Base-by-base conservation (phyloP, 345 rosid species). In the Populus nigra region DNA sequence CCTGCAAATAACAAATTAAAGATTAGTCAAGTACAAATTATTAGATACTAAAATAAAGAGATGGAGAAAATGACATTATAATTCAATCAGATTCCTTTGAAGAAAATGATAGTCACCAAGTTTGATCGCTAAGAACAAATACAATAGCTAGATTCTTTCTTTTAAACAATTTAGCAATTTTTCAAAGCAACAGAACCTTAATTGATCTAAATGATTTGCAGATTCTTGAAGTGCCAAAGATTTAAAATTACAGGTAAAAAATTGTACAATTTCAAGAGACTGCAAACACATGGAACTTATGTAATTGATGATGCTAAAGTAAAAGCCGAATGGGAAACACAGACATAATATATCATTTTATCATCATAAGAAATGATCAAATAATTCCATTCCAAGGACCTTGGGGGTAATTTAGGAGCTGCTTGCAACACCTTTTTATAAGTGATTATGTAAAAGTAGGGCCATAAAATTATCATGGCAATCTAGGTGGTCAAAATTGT, bases 1-100 rank as follows among this genome's bases (percentile, higher is more conserved):
- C 96, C 99, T 95, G 96, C 89, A 92, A 74, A 81, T 45, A 77
- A 63, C 72, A 72, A 47, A 83, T 71, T 50, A 59, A 74, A 70
- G 59, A 66, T 68, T 69, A 33, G 69, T 43, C 41, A 17, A 53
- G 65, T 41, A 62, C 53, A 65, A 71, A 29, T 31, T 41, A 31
- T 18, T 36, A 38, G 5, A 36, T 18, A 53, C n/a, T 29, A 20
- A 68, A 35, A 15, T 35, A 16, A 22, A 22, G 5, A 36, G n/a
- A 68, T 18, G 22, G 22, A 47, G 3, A 65, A 71, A 47, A 20
- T 5, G 31, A 27, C n/a, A 65, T 45, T 7, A 23, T 43, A 36
- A 38, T 68, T 38, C 27, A 2, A 68, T 8, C 7, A 68, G 7
- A 16, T 2, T 36, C 29, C 13, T 38, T 4, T 20, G 11, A 20